Conservation (phyloP, 2,329 filamentous ascomycete species). For the Alternaria postmessia region DNA sequence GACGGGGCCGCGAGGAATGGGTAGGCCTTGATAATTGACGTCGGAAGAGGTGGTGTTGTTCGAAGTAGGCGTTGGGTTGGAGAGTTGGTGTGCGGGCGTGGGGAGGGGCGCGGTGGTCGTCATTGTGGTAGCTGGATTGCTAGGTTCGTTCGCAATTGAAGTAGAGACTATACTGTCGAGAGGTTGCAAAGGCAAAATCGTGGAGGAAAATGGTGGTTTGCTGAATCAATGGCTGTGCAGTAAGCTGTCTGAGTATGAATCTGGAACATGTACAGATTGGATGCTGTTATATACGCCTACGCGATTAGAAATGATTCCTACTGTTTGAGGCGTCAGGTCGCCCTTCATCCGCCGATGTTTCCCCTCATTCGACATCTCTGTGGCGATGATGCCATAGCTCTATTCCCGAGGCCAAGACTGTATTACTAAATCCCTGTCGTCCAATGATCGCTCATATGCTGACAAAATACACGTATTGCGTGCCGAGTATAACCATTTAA, state of each 20-base stretch:
- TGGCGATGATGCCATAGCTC: slow-evolving; percentile 46
- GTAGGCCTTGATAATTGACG: slow-evolving; percentile 41
- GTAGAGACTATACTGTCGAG: not conserved
- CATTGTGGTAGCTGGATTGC: slow-evolving; percentile 39
- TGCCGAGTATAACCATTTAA: slow-evolving; percentile 17
- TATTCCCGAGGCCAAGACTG: slow-evolving; percentile 38
- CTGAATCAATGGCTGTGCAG: slow-evolving; percentile 12
- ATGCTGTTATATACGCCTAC: slow-evolving; percentile 31
- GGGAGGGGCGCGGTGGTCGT: slow-evolving; percentile 54
- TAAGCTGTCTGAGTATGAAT: slow-evolving; percentile 21
- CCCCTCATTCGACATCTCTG: slow-evolving; percentile 28
- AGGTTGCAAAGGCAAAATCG: not conserved
- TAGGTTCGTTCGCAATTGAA: not conserved
- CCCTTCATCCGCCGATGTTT: slow-evolving; percentile 17
- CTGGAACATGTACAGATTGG: slow-evolving; percentile 10
- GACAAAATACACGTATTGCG: slow-evolving; percentile 41
- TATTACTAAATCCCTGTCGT: slow-evolving; percentile 35
- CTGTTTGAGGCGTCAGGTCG: slow-evolving; percentile 10
- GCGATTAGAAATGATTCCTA: slow-evolving; percentile 42
- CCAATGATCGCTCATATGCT: slow-evolving; percentile 30
- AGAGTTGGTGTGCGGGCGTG: slow-evolving; percentile 54
- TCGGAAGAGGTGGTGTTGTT: slow-evolving; percentile 40
- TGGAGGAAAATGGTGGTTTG: slow-evolving; percentile 4
- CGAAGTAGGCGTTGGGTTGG: slow-evolving; percentile 31
- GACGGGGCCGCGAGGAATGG: slow-evolving; percentile 40